These are phyloP conservation scores for Yamadazyma atlantica DNA, from an alignment of 1,139 yeast species.

Conservation along the genomic window DNA sequence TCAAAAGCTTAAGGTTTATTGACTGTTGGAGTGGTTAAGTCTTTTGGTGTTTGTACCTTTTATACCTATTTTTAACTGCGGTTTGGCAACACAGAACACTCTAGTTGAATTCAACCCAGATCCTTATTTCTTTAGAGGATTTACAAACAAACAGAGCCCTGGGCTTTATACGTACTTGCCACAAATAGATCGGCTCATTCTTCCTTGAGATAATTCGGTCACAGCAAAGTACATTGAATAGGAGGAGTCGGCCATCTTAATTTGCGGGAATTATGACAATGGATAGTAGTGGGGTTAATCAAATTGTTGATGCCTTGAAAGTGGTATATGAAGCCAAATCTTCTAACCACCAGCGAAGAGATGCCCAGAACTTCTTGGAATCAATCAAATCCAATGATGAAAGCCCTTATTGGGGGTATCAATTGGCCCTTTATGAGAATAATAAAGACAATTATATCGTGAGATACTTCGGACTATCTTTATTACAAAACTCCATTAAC, in stretches of 20 bases:
- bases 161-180: too few relatives aligned
- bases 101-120: too few relatives aligned
- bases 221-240: background rate
- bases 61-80: too few relatives aligned
- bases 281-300: slow-evolving; percentile 66
- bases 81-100: too few relatives aligned
- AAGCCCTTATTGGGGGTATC: slow-evolving; percentile 92
- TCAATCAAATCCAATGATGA: slow-evolving; percentile 73
- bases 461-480: slow-evolving; percentile 85
- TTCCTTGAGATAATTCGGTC: background rate
- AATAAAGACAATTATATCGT: slow-evolving; percentile 67
- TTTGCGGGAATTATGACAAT: slow-evolving; percentile 32
- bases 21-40: too few relatives aligned
- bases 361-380: slow-evolving; percentile 75
- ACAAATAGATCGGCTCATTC: too few relatives aligned
- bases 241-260: background rate
- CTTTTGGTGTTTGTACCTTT: too few relatives aligned
- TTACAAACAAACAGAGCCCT: too few relatives aligned
- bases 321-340: slow-evolving; percentile 76
- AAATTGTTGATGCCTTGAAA: slow-evolving; percentile 74
- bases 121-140: too few relatives aligned
- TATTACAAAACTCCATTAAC: slow-evolving; percentile 72
- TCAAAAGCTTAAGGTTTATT: too few relatives aligned
- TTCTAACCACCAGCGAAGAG: slow-evolving; percentile 59
- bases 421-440: slow-evolving; percentile 65